Conservation (phyloP, 192 early-diverging fungal species). For the Helicostylum pulchrum region DNA sequence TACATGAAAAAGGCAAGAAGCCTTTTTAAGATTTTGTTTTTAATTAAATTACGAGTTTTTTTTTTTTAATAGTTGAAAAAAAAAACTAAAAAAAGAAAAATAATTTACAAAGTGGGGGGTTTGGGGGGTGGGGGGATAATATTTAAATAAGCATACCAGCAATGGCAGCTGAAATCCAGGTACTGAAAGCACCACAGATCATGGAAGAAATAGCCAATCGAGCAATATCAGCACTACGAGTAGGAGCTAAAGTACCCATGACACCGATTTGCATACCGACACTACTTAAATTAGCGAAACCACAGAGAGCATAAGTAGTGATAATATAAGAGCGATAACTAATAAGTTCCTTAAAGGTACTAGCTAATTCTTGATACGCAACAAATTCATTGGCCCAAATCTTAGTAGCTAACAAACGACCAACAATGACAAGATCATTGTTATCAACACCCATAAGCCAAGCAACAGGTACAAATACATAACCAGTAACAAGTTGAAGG, state of each 20-base stretch:
- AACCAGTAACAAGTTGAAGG: conserved; percentile 69
- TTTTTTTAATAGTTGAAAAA: no score
- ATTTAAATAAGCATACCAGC: conserved; percentile 59
- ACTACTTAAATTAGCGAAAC: conserved; percentile 83
- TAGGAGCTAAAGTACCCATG: conserved; percentile 72
- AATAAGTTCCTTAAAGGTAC: conserved; percentile 38
- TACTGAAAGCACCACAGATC: conserved; percentile 74
- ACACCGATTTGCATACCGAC: conserved; percentile 81
- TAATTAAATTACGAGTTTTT: no score
- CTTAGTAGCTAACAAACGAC: conserved; percentile 67
- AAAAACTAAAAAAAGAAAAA: no score
- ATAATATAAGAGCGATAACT: conserved; percentile 48
- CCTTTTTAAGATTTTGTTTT: no score
- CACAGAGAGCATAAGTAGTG: conserved; percentile 76
- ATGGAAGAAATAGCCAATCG: conserved; percentile 74
- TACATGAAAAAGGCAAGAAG: no score
- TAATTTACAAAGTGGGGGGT: background rate
- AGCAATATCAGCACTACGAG: conserved; percentile 66
- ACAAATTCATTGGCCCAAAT: conserved; percentile 87
- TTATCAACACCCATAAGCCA: conserved; percentile 50
- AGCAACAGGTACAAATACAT: conserved; percentile 77
- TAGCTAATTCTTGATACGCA: conserved; percentile 55
- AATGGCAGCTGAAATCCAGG: conserved; percentile 78
- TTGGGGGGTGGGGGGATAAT: background rate
- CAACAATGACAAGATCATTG: conserved; percentile 48